Percentiles rank a stretch among this genome's conserved stretches.
These are phyloP conservation scores for Hemisphaericaspora lyxosophila DNA, from an alignment of 1,139 yeast genomes.

Conservation along the genomic window DNA sequence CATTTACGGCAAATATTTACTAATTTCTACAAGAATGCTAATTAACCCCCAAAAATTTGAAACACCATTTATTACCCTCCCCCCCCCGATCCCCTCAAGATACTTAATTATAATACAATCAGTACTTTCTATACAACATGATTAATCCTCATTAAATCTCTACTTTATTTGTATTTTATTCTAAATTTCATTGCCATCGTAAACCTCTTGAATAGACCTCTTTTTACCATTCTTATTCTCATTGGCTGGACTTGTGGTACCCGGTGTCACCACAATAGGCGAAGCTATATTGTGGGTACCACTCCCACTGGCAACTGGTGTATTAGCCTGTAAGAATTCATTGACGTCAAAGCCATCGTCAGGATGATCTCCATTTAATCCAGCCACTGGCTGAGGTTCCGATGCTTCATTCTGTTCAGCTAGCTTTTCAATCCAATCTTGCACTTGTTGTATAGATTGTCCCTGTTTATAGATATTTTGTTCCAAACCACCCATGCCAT, in stretches of 20 bases:
- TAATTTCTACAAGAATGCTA: too few species aligned
- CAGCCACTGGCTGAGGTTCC: not conserved
- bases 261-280: slow-evolving; percentile 12
- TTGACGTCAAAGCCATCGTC: slow-evolving; percentile 41
- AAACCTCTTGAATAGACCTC: slow-evolving; percentile 21
- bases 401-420: slow-evolving; percentile 24
- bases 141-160: too few species aligned
- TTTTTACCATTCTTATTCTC: slow-evolving; percentile 11
- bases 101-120: too few species aligned
- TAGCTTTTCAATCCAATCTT: slow-evolving; percentile 55
- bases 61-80: too few species aligned
- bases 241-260: slow-evolving; percentile 5
- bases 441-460: slow-evolving; percentile 55
- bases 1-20: too few species aligned
- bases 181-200: slow-evolving; percentile 17
- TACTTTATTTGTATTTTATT: too few species aligned
- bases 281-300: slow-evolving; percentile 12
- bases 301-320: slow-evolving; percentile 11
- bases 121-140: too few species aligned
- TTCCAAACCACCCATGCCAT: slow-evolving; percentile 37
- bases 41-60: too few species aligned
- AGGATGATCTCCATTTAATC: slow-evolving; percentile 11
- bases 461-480: slow-evolving; percentile 51
- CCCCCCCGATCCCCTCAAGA: too few species aligned
- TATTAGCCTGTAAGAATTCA: slow-evolving; percentile 30